These are phyloP conservation scores for Wickerhamiella hasegawae DNA, from an alignment of 805 yeast genomes.

Conservation along the genomic window DNA sequence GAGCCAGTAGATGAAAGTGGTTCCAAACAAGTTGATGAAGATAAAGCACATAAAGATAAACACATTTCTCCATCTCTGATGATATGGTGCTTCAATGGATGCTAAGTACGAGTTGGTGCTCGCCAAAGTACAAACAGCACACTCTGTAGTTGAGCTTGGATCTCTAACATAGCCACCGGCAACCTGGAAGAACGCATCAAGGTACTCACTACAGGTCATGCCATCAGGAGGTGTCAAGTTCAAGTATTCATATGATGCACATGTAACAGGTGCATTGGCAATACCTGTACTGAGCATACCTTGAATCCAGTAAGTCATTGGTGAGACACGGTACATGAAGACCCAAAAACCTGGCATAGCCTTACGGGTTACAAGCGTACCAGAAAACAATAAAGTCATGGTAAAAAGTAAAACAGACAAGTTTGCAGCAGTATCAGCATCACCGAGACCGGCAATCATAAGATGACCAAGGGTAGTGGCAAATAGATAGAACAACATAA, in stretches of 20 bases:
- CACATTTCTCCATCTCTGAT: conserved; percentile 47
- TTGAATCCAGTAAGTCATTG: conserved; percentile 51
- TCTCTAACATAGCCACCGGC: conserved; percentile 43
- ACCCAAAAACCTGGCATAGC: conserved; percentile 73
- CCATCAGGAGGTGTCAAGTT: conserved; percentile 41
- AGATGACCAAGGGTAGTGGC: conserved; percentile 39
- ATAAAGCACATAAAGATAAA: conserved; percentile 47
- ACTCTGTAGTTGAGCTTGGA: conserved; percentile 29
- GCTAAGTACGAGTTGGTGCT: conserved; percentile 29
- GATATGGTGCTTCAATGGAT: conserved; percentile 29
- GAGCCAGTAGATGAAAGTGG: conserved; percentile 20
- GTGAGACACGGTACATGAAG: conserved; percentile 64
- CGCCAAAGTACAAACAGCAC: conserved; percentile 28
- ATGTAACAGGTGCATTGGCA: conserved; percentile 36
- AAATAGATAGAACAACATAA: conserved; percentile 34
- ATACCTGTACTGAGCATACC: conserved; percentile 33
- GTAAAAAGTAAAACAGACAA: conserved; percentile 39
- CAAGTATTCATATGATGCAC: conserved; percentile 34
- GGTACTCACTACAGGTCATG: conserved; percentile 45
- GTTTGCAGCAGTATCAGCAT: conserved; percentile 51
- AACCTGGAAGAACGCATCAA: conserved; percentile 26
- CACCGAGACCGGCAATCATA: conserved; percentile 41
- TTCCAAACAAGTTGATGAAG: conserved; percentile 31
- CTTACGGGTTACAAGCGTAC: conserved; percentile 42
- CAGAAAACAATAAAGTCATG: conserved; percentile 48